Evolutionary conservation across 345 rosid species (phyloP), one percentile per base, ranked within the genome.

Genomic region (Eucalyptus albens): DNA sequence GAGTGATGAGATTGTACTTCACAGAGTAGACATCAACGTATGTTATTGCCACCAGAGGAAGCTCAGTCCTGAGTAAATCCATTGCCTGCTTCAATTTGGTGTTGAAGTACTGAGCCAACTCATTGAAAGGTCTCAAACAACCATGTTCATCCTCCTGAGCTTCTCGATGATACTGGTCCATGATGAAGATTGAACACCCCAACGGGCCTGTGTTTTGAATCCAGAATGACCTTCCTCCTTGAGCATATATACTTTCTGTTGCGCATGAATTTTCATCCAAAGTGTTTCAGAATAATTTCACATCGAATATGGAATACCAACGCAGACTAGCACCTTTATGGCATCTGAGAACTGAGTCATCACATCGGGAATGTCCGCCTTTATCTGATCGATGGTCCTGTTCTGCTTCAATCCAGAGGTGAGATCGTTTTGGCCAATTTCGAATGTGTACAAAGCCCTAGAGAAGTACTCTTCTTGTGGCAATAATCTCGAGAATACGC

Each of bases 171-270:
- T 92, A 91, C 29, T 95, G 92, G 49, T 92, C 97, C 59, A 96
- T 31, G 9, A 93, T 90, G 69, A 95, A 96, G 4, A 97, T 93
- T 27, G 94, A 89, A 89, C 99, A 96, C 9, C 99, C 99, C 9
- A 95, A 87, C 8, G 98, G 98, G 24, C 94, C 98, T 10, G 98
- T 95, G 88, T 94, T 97, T 90, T 96, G 99, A 60, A 96, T 91
- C 97, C 96, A 96, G 60, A 97, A 96, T 69, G 93, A 91, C 87
- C 97, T 94, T 51, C 97, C 98, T 87, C 98, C 98, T 92, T 90
- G 92, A 56, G 80, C 91, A 87, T 96, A 87, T 96, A 96, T 67
- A 94, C 86, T 33, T 92, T 42, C 98, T 95, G 93, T 56, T 85
- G 81, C 81, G 3, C 81, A 40, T 69, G 42, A 69, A 69, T 31